Percentiles rank a stretch among this genome's conserved stretches.
phyloP scores from a whole-genome alignment of 306 rosid species.

The Phaseolus lunatus region DNA sequence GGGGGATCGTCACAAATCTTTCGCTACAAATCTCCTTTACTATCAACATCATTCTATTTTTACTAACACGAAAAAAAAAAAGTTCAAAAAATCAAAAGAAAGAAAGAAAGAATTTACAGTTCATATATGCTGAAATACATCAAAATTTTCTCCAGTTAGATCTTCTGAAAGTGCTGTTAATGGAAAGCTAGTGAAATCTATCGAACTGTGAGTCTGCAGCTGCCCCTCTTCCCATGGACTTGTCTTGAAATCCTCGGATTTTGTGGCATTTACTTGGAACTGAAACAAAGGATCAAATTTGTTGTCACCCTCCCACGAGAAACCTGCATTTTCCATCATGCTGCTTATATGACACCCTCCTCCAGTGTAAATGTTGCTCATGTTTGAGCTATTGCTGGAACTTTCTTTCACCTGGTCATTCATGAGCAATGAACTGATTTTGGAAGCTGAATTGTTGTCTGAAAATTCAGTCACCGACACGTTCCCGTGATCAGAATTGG shows the following conservation, averaged over 20 bases:
- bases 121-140: slow-evolving; percentile 81
- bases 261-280: slow-evolving; percentile 60
- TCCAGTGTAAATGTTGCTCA: slow-evolving; percentile 57
- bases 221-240: slow-evolving; percentile 66
- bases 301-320: slow-evolving; percentile 72
- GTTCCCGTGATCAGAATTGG: slow-evolving; percentile 72
- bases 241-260: slow-evolving; percentile 72
- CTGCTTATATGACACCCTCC: slow-evolving; percentile 56
- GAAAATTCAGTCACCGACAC: slow-evolving; percentile 70
- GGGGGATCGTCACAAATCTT: slow-evolving; percentile 55
- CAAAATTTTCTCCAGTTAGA: slow-evolving; percentile 75
- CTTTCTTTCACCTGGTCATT: slow-evolving; percentile 72
- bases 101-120: slow-evolving; percentile 51
- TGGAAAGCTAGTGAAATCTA: slow-evolving; percentile 84
- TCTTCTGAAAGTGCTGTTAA: slow-evolving; percentile 81
- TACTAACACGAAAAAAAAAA: slow-evolving; percentile 42
- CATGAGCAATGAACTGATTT: slow-evolving; percentile 61
- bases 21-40: slow-evolving; percentile 64
- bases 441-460: slow-evolving; percentile 70
- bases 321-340: slow-evolving; percentile 62
- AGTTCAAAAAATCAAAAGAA: slow-evolving; percentile 1
- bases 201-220: slow-evolving; percentile 59
- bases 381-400: slow-evolving; percentile 87
- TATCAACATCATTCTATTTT: slow-evolving; percentile 71
- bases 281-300: slow-evolving; percentile 68